Conservation (phyloP, 192 early-diverging fungal genomes). For the Backusella mclennaniae region DNA sequence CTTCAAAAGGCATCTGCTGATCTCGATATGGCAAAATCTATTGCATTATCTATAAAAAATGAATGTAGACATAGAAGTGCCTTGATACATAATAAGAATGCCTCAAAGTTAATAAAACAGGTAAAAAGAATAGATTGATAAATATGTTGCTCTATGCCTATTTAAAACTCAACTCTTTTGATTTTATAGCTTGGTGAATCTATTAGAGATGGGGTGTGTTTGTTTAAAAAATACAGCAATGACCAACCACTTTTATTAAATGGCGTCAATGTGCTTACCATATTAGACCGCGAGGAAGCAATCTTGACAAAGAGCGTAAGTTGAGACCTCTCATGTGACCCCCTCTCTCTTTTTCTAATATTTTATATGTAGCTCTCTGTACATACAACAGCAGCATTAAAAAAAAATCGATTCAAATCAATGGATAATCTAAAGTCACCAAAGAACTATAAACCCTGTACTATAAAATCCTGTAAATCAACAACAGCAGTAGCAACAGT, state of each 20-base stretch:
- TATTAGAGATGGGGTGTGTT: constrained; percentile 7
- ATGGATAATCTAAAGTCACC: neutral
- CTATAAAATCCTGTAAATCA: neutral
- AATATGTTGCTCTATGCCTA: neutral
- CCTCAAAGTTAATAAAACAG: neutral
- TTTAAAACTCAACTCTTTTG: neutral
- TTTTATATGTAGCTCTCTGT: neutral
- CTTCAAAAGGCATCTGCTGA: constrained; percentile 22
- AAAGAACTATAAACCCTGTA: neutral
- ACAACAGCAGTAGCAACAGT: neutral
- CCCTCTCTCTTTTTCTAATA: neutral
- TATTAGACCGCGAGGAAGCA: constrained; percentile 24
- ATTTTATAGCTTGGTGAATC: constrained; percentile 7
- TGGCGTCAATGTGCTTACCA: constrained; percentile 18
- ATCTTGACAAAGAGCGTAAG: constrained; percentile 13
- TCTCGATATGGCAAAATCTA: constrained; percentile 19
- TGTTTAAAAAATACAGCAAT: constrained; percentile 18
- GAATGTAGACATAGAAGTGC: constrained; percentile 20
- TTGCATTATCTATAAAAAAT: constrained; percentile 18
- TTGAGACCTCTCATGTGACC: neutral
- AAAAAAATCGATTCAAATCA: neutral
- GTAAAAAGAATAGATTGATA: neutral
- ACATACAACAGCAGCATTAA: neutral
- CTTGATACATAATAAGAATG: constrained; percentile 14
- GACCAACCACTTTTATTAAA: constrained; percentile 13